Evolutionary conservation across 805 yeast genomes (phyloP), one percentile per base, ranked within the genome.

Genomic region (Dipodascus geniculatus): DNA sequence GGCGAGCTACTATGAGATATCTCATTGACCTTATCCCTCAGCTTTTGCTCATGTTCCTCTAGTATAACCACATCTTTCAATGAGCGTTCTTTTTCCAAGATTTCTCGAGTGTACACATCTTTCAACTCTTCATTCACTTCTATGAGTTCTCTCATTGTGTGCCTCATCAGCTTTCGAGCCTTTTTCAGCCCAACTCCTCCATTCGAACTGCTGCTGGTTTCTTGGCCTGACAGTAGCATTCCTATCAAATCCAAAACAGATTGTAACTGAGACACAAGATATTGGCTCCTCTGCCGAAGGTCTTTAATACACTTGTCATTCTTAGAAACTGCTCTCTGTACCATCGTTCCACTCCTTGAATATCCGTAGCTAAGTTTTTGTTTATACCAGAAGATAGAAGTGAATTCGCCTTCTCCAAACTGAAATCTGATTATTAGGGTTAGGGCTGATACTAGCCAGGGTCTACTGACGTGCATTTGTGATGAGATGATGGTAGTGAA

Each of bases 211-310:
- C 14, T 17, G 8, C 14, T 38, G 11, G 44, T 9, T 3, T 38
- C 20, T 38, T 17, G 17, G 4, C 44, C 44, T 6, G 44, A 38
- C 14, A 38, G 14, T 16, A 38, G 14, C 8, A 24, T 48, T 16
- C 42, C 44, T 28, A 19, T 22, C 17, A 3, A 9, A 42, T 31
- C 35, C 14, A 23, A 23, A 23, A 42, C 63, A 14, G 55, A 61
- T 64, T 16, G 63, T 91, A 38, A 38, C 17, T 17, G 44, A n/a
- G 44, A 38, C 4, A 38, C 44, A n/a, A 38, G 20, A 38, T 6
- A 38, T 6, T 3, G 4, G 4, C 14, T 6, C 14, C 20, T n/a
- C 44, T 11, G 11, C 14, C 44, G 44, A n/a, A 38, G 44, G 4
- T 38, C 44, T n/a, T 16, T 9, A 17, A 38, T 38, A n/a, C 4